Base-by-base conservation (phyloP, 768 basidiomycete genomes). In the Paxillus ammoniavirescens region DNA sequence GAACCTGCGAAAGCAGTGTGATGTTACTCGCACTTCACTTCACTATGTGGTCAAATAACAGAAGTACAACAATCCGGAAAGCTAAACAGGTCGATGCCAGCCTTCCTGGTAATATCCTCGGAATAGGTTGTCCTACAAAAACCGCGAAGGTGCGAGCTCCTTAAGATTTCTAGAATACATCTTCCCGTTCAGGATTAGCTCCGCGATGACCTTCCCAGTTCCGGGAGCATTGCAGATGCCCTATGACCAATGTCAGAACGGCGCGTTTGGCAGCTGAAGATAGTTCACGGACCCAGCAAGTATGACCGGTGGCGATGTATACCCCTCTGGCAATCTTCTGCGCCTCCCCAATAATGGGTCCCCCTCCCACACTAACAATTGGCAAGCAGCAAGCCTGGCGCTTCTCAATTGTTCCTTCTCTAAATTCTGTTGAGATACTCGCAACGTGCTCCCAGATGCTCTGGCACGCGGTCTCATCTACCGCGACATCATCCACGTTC, bases 201-300 rank as follows among this genome's bases (percentile, higher is more conserved):
- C 89, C 13, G 82, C 75, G 40, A 97, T 66, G 7, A 81, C 82
- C 59, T 79, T 82, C 1, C 86, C 93, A 3, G 91, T 94, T 4
- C 90, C 93, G 0, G 93, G 91, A 3, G 85, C 91, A 65, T 89
- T 89, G 66, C 83, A 89, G 40, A 90, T 86, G 0, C 89, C 88
- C 87, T 88, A 51, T 40, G 7, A 33, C 35, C 36, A 21, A 10
- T 21, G 26, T 64, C 14, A 64, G 49, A 37, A 46, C 30, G 44
- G 33, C 30, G 33, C 44, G 14, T 49, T 10, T 31, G 37, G 47
- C 36, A 21, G 30, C 38, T n/a, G 48, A 43, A 30, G 48, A 26
- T 26, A 15, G 21, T 14, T 9, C 36, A 73, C 82, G 61, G 60
- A 87, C 86, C 87, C 89, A 89, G 61, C 86, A 89, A 0, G 86